A percentile compares a stretch with the other conserved stretches of the same genome.
phyloP scores from a whole-genome alignment of 1,284 basidiomycete genomes.

The Marasmius oreades region DNA sequence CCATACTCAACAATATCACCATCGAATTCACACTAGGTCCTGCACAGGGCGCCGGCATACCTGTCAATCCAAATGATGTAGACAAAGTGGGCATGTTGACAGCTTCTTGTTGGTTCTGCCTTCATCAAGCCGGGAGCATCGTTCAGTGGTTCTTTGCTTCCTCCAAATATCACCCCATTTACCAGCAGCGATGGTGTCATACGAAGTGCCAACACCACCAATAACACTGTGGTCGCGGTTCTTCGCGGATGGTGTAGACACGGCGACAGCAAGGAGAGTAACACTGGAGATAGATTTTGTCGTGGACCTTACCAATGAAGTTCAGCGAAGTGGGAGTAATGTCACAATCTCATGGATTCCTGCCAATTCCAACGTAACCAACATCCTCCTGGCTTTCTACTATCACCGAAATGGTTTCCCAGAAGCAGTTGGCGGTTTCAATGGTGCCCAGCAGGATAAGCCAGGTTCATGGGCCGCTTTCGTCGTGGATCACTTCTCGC shows the following conservation, averaged over 20 bases:
- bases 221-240: constrained; percentile 13
- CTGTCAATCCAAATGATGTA: constrained; percentile 16
- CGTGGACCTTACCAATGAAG: constrained; percentile 15
- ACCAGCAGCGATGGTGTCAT: constrained; percentile 8
- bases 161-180: constrained; percentile 11
- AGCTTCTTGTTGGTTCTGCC: constrained; percentile 14
- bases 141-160: constrained; percentile 13
- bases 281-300: constrained; percentile 17
- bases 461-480: constrained; percentile 18
- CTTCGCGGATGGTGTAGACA: constrained; percentile 12
- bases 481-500: constrained; percentile 18
- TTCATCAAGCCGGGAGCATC: constrained; percentile 12
- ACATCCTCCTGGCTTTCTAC: constrained; percentile 16
- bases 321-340: constrained; percentile 4
- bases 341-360: constrained; percentile 11
- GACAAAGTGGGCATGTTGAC: constrained; percentile 19
- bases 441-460: constrained; percentile 11
- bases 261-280: constrained; percentile 5
- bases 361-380: constrained; percentile 9
- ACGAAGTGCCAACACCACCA: constrained; percentile 14
- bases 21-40: constrained; percentile 17
- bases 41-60: constrained; percentile 16
- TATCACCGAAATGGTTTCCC: constrained; percentile 18
- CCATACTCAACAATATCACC: constrained; percentile 13
- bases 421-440: constrained; percentile 14